Base-by-base conservation (phyloP, 2,329 filamentous ascomycete genomes). In the Pseudocercospora pini-densiflorae region DNA sequence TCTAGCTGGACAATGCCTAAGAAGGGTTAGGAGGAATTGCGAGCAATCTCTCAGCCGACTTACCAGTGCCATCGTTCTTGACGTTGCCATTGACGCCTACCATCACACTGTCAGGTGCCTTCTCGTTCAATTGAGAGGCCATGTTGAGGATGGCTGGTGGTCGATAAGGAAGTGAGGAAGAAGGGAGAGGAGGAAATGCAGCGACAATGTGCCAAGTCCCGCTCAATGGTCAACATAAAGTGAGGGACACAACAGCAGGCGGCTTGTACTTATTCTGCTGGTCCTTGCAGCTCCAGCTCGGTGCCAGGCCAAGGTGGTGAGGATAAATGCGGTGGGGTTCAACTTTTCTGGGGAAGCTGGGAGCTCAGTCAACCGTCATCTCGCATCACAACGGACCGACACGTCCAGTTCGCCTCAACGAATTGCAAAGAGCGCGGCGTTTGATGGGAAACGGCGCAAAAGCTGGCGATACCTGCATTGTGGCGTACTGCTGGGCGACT, bases 1-100 rank as follows among this genome's bases (percentile, higher is more conserved):
- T 99, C 95, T 66, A 98, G 86, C 78, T 92, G 83, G 71, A 96
- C 81, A 61, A 97, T 93, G 73, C 94, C 95, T 97, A 77, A 5
- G 7, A 49, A n/a, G 29, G 53, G 63, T 76, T 64, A 76, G 75
- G 60, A 57, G 36, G 14, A 55, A 55, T 43, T 9, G 3, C 10
- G 55, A 62, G 69, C 66, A 57, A 33, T 10, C 16, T n/a, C n/a
- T 27, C 60, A 40, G 36, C n/a, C 8, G 36, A 24, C 60, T 14
- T 43, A 92, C 91, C 91, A 67, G 91, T 92, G 78, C 90, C 90
- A 76, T 93, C 91, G 59, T 85, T 88, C 59, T 89, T 85, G 53
- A 88, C 79, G 57, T 86, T 80, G 59, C 85, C 80, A 66, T 81
- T 81, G 83, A 79, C 66, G 81, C 81, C 45, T 75, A 43, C 76